These are phyloP conservation scores for Echites panduratus DNA, from an alignment of 257 asterid genomes.

Conservation along the genomic window DNA sequence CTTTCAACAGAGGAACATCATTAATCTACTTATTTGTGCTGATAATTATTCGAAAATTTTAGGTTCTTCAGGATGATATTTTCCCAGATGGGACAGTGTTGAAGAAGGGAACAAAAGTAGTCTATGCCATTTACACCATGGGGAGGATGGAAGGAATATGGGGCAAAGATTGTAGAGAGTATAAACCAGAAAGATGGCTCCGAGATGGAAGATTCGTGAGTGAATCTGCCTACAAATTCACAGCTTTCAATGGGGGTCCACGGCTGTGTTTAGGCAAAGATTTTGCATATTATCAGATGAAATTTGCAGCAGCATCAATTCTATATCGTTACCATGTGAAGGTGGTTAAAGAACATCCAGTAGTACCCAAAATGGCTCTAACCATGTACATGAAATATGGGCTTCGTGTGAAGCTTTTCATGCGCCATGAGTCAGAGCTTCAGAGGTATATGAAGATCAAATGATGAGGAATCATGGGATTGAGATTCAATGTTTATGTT, in stretches of 20 bases:
- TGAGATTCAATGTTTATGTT: background rate
- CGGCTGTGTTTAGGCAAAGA: conserved; percentile 91
- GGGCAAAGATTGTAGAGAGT: conserved; percentile 83
- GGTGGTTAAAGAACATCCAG: conserved; percentile 51
- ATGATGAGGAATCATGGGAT: background rate
- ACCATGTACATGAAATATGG: conserved; percentile 95
- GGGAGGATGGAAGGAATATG: conserved; percentile 87
- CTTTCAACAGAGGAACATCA: no score
- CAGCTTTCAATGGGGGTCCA: conserved; percentile 96
- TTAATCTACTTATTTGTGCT: background rate
- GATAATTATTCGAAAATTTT: background rate
- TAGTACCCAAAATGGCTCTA: conserved; percentile 74
- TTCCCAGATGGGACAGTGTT: conserved; percentile 85
- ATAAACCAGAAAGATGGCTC: conserved; percentile 88
- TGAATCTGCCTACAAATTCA: conserved; percentile 89
- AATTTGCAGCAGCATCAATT: conserved; percentile 80
- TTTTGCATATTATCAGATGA: conserved; percentile 93
- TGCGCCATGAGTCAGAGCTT: conserved; percentile 31
- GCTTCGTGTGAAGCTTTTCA: conserved; percentile 48
- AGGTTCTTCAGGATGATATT: conserved; percentile 76
- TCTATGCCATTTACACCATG: conserved; percentile 87
- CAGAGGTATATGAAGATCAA: conserved; percentile 18
- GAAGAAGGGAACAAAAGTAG: conserved; percentile 85
- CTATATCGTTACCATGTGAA: conserved; percentile 49
- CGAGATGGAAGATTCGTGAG: conserved; percentile 73